phyloP scores from a whole-genome alignment of 176 grass and related monocot species.

The Oryza australiensis region DNA sequence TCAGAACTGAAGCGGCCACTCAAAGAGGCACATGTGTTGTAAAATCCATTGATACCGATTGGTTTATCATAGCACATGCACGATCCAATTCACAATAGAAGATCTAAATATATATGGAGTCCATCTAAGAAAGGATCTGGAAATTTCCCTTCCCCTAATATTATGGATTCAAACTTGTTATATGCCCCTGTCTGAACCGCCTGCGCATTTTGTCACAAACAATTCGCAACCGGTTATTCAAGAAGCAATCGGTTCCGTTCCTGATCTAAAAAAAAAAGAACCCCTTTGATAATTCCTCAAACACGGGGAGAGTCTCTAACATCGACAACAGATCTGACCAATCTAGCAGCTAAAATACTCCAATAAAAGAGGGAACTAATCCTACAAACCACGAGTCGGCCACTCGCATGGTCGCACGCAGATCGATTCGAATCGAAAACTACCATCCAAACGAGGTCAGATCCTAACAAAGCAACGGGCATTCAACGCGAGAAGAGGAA shows the following conservation, averaged over 20 bases:
- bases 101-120: not conserved
- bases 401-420: too few relatives aligned
- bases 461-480: not conserved
- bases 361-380: not conserved
- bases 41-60: not conserved
- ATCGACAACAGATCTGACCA: not conserved
- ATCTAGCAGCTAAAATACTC: not conserved
- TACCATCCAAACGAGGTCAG: not conserved
- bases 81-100: not conserved
- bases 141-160: not conserved
- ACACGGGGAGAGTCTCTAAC: too few relatives aligned
- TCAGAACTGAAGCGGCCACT: conserved; percentile 39
- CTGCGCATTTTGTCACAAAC: not conserved
- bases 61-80: not conserved
- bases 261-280: not conserved
- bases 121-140: conserved; percentile 1
- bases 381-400: not conserved
- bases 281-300: not conserved
- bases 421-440: not conserved
- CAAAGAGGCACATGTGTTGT: conserved; percentile 44
- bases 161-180: conserved; percentile 25
- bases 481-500: not conserved
- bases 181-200: conserved; percentile 61
- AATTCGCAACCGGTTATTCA: conserved; percentile 46
- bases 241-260: conserved; percentile 23